Base-by-base conservation (phyloP, 169 alveolate species). In the Plasmodium coatneyi region DNA sequence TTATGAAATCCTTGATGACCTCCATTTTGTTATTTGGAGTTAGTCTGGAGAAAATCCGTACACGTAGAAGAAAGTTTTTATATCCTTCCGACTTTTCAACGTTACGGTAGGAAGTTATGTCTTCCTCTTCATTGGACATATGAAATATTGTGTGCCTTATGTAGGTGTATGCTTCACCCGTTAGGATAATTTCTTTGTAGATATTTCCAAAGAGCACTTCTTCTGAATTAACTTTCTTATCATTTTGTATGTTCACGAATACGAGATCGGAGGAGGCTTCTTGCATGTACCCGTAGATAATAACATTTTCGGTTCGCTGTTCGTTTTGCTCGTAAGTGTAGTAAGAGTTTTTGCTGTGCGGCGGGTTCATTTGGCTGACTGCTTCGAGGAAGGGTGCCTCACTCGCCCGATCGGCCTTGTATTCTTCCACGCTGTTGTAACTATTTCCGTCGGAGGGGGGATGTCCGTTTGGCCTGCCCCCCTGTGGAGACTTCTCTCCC, bases 11-110 rank as follows among this genome's bases (percentile, higher is more conserved):
- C 54, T 95, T 96, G 25, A 98, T 98, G 14, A 98, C 95, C 49
- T 97, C 93, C 52, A 97, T 98, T 86, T 98, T 97, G 36, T 97
- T 96, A 56, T 96, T 97, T 56, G 98, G 98, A 2, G 97, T 96
- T 97, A 96, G 93, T 32, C 98, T 82, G 2, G 98, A 97, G 87
- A 96, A 97, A 4, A 97, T 95, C 1, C 92, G 28, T 28, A 95
- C 95, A 36, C 95, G 84, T 87, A 87, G 81, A 10, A 87, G 56
- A 28, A 87, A 87, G 41, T 79, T 72, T 66, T 87, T 87, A 60
- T 87, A 86, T 52, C 66, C 80, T 46, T 86, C 93, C 19, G 12
- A 28, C 71, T n/a, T 49, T 60, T 82, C 54, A 36, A 22, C 5
- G 43, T 74, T 49, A 49, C 60, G 0, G 6, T 32, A 74, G n/a